Base-by-base conservation (phyloP, 257 asterid genomes). In the Rhazya stricta region DNA sequence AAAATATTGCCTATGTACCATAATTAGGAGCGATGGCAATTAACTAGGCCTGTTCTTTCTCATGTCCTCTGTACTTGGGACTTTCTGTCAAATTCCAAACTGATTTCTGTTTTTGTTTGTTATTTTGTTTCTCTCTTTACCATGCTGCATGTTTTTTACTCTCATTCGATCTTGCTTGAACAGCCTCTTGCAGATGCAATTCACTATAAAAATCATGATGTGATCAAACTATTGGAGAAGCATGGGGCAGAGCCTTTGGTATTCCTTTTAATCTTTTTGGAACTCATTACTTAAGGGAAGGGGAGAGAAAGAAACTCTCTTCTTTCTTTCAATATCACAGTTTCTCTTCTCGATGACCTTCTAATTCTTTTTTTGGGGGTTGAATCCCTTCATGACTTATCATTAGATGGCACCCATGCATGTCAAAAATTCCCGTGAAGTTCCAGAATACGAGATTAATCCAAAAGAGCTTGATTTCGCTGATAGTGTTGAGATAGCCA, bases 141-240 rank as follows among this genome's bases (percentile, higher is more conserved):
- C 29, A 36, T 34, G 34, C 43, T 54, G 27, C 73, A 10, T 74
- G 15, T 70, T 62, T 42, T 30, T 67, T 18, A 60, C 23, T 69
- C 61, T 60, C 53, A 75, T 72, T 73, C 77, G 72, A 10, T 80
- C 66, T 80, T 78, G 65, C 77, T 42, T 74, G 54, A 72, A 76
- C 90, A 92, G 97, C 99, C 99, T 76, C 91, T 94, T 45, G 93
- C 90, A 70, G 97, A 94, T 80, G 97, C 97, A 62, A 78, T 83
- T 73, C 97, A 94, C 83, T 94, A 94, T 82, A 94, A 92, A 73
- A 92, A 87, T 69, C 93, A 90, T 25, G 88, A 78, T 72, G 90
- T 89, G 74, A 84, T 94, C 87, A 89, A 87, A 74, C 82, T 92
- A 73, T 74, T 94, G 89, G 97, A 94, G 87, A 84, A 87, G 77